These are phyloP conservation scores for Teunomyces cretensis DNA, from an alignment of 805 yeast species.

Conservation along the genomic window DNA sequence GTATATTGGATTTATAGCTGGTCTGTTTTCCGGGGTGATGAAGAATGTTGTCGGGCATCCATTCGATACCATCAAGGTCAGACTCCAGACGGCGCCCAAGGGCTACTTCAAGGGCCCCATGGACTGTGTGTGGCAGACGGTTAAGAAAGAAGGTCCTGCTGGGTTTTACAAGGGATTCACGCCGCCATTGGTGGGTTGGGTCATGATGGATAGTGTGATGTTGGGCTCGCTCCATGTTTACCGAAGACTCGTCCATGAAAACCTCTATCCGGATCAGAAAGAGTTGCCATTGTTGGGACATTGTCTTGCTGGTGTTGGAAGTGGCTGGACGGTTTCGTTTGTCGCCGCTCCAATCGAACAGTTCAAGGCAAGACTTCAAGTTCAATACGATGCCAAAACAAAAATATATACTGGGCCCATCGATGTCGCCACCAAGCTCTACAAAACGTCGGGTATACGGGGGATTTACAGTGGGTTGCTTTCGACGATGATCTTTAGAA, in stretches of 20 bases:
- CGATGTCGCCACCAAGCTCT: slow-evolving; percentile 64
- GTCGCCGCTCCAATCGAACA: slow-evolving; percentile 96
- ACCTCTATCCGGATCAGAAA: slow-evolving; percentile 57
- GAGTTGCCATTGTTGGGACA: slow-evolving; percentile 75
- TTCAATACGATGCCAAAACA: slow-evolving; percentile 78
- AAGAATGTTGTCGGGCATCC: slow-evolving; percentile 93
- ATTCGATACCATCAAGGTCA: slow-evolving; percentile 84
- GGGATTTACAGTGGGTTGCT: slow-evolving; percentile 79
- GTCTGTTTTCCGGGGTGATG: slow-evolving; percentile 82
- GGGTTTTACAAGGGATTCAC: slow-evolving; percentile 91
- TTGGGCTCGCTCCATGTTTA: slow-evolving; percentile 82
- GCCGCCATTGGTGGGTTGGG: slow-evolving; percentile 93
- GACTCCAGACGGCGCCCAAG: slow-evolving; percentile 67
- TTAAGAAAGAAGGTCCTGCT: slow-evolving; percentile 68
- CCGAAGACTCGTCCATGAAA: slow-evolving; percentile 62
- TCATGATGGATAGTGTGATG: slow-evolving; percentile 89
- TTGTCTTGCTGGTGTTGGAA: slow-evolving; percentile 72
- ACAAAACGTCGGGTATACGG: slow-evolving; percentile 59
- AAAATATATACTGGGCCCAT: slow-evolving; percentile 75
- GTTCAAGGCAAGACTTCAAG: slow-evolving; percentile 84
- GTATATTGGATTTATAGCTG: slow-evolving; percentile 82
- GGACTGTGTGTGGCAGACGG: slow-evolving; percentile 75
- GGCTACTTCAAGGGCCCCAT: slow-evolving; percentile 74
- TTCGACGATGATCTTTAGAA: slow-evolving; percentile 85
- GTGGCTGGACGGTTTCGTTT: slow-evolving; percentile 90